phyloP scores from a whole-genome alignment of 129 eudicot species.

The Chrysanthemum seticuspe region DNA sequence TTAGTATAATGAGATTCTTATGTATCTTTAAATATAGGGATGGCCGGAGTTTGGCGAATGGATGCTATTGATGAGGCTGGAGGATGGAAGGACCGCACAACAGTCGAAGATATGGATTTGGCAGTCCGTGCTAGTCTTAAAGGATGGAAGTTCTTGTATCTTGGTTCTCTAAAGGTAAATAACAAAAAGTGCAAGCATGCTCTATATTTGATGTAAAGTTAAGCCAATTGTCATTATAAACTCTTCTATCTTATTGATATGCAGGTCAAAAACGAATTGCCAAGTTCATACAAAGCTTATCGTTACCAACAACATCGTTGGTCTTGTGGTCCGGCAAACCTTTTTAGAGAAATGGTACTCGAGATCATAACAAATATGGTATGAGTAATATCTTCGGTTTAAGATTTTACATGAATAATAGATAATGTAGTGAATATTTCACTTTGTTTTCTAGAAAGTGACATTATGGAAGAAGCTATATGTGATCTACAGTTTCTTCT shows the following conservation, averaged over 20 bases:
- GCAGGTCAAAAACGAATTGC: conserved; percentile 48
- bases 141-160: conserved; percentile 49
- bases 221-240: neutral
- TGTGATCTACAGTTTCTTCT: conserved; percentile 21
- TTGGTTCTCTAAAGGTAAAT: conserved; percentile 37
- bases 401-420: neutral
- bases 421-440: neutral
- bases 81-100: conserved; percentile 57
- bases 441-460: conserved; percentile 22
- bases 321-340: conserved; percentile 57
- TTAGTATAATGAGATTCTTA: too few relatives aligned
- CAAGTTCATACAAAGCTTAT: conserved; percentile 45
- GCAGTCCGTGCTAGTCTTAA: conserved; percentile 34
- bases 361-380: conserved; percentile 40
- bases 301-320: conserved; percentile 54
- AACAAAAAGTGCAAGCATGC: neutral
- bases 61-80: conserved; percentile 44
- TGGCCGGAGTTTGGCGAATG: conserved; percentile 44
- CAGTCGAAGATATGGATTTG: conserved; percentile 51
- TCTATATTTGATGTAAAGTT: neutral
- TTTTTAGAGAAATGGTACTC: conserved; percentile 40
- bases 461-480: conserved; percentile 31
- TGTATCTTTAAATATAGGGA: conserved; percentile 8
- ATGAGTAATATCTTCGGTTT: neutral
- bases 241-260: neutral